Conservation (phyloP, 225 moss, liverwort and hornwort genomes). For the Takakia lepidozioides region DNA sequence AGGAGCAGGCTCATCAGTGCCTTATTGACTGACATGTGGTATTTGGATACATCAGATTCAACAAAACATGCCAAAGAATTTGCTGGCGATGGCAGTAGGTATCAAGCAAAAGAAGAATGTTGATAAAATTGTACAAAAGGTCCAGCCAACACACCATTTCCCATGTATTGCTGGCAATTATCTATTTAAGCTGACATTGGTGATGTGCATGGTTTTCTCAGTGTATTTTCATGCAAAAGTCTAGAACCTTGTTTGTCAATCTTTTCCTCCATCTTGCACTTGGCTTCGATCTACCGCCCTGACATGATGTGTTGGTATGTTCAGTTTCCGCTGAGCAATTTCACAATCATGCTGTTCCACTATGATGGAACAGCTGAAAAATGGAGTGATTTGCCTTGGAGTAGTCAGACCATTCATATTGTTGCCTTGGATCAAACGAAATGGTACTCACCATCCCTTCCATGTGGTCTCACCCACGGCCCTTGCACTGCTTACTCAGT, state of each 20-base stretch:
- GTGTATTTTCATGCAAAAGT: too few relatives aligned
- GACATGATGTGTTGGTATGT: not conserved
- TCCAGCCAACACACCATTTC: too few relatives aligned
- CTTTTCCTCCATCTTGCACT: too few relatives aligned
- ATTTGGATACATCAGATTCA: conserved; percentile 15
- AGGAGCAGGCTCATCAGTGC: not conserved
- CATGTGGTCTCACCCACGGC: too few relatives aligned
- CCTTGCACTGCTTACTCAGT: too few relatives aligned
- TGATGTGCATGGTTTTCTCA: too few relatives aligned
- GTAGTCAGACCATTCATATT: conserved; percentile 30
- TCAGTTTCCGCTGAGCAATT: conserved; percentile 55
- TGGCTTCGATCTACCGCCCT: not conserved
- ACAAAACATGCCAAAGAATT: conserved; percentile 28
- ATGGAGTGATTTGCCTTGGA: conserved; percentile 47
- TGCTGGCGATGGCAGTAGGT: conserved; percentile 84
- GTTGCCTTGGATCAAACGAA: conserved; percentile 55
- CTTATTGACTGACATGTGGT: not conserved
- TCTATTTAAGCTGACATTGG: too few relatives aligned
- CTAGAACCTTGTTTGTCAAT: too few relatives aligned
- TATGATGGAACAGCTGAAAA: conserved; percentile 50
- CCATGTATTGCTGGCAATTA: too few relatives aligned
- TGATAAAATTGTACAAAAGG: conserved; percentile 68
- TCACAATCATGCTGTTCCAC: conserved; percentile 52
- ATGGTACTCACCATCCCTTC: too few relatives aligned
- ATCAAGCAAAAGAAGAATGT: conserved; percentile 72